Conservation (phyloP, 371 early-diverging fungal species). For the Rhizopus stolonifer region DNA sequence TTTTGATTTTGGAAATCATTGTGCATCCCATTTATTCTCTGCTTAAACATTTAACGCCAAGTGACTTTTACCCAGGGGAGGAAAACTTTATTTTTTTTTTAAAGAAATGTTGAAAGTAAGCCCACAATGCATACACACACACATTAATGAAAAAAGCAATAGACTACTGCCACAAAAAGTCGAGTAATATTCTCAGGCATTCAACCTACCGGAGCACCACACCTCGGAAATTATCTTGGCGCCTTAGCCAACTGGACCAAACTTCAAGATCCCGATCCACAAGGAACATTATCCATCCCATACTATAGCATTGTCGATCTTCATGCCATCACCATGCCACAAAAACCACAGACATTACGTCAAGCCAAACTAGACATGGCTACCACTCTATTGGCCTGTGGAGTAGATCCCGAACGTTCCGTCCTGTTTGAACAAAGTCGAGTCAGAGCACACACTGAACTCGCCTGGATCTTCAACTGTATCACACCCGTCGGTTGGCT, state of each 20-base stretch:
- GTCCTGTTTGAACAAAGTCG: conserved; percentile 80
- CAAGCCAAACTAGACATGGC: conserved; percentile 70
- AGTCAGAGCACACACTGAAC: conserved; percentile 78
- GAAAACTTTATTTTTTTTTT: too few species aligned
- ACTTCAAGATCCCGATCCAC: conserved; percentile 62
- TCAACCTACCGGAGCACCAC: conserved; percentile 93
- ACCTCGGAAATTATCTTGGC: conserved; percentile 95
- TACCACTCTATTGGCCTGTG: conserved; percentile 79
- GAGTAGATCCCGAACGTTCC: conserved; percentile 76
- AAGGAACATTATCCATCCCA: conserved; percentile 25
- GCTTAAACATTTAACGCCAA: too few species aligned
- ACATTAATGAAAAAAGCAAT: too few species aligned
- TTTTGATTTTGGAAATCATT: too few species aligned
- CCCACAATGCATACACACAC: too few species aligned
- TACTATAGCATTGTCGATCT: conserved; percentile 86
- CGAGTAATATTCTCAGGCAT: conserved; percentile 77
- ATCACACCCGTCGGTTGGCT: conserved; percentile 87
- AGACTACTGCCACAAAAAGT: conserved; percentile 9
- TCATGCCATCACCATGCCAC: conserved; percentile 89
- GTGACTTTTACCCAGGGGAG: too few species aligned
- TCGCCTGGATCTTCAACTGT: conserved; percentile 87
- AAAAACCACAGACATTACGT: conserved; percentile 66
- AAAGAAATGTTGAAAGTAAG: too few species aligned
- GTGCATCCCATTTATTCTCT: too few species aligned
- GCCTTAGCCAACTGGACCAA: conserved; percentile 84